A percentile compares a stretch with the other conserved stretches of the same genome.
These are phyloP conservation scores for Truncatella angustata DNA, from an alignment of 2,329 filamentous ascomycete species.

Conservation along the genomic window DNA sequence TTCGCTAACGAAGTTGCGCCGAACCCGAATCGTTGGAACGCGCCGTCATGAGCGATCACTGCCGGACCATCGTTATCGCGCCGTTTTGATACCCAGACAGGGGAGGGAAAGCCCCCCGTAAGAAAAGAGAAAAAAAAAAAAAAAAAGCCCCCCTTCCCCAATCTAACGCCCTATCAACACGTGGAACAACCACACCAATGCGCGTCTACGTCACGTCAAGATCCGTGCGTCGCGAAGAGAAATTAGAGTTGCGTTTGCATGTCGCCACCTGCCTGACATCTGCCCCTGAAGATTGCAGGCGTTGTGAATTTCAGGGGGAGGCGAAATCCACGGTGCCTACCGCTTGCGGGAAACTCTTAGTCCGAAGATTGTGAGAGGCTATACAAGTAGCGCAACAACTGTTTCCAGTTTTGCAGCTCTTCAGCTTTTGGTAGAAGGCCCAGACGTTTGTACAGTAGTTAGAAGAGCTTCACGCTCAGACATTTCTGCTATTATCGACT, in stretches of 20 bases:
- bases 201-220: slow-evolving; percentile 6
- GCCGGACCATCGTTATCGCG: slow-evolving; percentile 9
- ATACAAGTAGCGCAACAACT: no score
- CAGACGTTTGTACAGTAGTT: no score
- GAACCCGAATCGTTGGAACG: background rate
- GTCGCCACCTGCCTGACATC: background rate
- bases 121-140: background rate
- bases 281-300: no score
- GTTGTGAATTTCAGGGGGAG: no score
- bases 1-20: background rate
- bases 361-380: no score
- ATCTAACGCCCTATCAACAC: slow-evolving; percentile 9
- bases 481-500: no score
- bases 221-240: background rate
- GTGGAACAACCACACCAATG: slow-evolving; percentile 4
- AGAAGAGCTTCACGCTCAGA: no score
- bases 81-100: background rate
- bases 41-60: slow-evolving; percentile 7
- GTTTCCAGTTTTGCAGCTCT: no score
- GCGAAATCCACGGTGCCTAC: no score
- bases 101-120: background rate
- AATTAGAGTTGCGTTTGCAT: background rate
- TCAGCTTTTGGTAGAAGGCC: no score
- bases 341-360: no score
- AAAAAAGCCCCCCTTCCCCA: no score